Base-by-base conservation (phyloP, 441 rosid species). In the Erodium chrysanthum region DNA sequence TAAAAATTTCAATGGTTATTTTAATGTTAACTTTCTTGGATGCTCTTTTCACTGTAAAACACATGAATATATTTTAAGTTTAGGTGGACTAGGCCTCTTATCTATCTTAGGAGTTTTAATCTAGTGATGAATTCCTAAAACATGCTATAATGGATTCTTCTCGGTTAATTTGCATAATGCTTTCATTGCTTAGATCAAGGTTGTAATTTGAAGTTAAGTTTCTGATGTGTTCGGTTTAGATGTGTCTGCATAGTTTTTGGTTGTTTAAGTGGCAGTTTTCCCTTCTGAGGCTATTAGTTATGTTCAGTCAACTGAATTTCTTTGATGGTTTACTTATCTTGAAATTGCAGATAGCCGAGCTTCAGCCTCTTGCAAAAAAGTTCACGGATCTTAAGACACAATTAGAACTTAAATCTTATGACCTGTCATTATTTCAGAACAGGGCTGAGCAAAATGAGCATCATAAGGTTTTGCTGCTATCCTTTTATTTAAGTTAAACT, bases 361-460 rank as follows among this genome's bases (percentile, higher is more conserved):
- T 94, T 70, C 78, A 68, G 70, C 99, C 97, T 63, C 80, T 83
- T 71, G 88, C 83, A 54, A 94, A 84, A 73, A 91, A 82, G 83
- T 94, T 80, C 70, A 37, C 68, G 67, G 97, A 91, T 69, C 83
- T 85, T 50, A 84, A 85, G 76, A 78, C 89, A 63, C 92, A 90
- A 82, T 65, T 94, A 74, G 99, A 94, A 77, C 87, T 94, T 48
- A 90, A 91, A 75, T 79, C 78, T 44, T 92, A 95, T 79, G 98
- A 95, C 58, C 87, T 95, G 70, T 88, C 97, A 67, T 78, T 95
- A 71, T 95, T 95, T 77, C 82, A 91, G 72, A 86, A 84, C 74
- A 86, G 97, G 75, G 97, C 91, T 64, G 96, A 95, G 84, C 96
- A 91, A 79, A 95, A 95, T 82, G 97, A 90, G 83, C 97, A 91